Base-by-base conservation (phyloP, 1,284 basidiomycete genomes). In the Ustilago tritici region DNA sequence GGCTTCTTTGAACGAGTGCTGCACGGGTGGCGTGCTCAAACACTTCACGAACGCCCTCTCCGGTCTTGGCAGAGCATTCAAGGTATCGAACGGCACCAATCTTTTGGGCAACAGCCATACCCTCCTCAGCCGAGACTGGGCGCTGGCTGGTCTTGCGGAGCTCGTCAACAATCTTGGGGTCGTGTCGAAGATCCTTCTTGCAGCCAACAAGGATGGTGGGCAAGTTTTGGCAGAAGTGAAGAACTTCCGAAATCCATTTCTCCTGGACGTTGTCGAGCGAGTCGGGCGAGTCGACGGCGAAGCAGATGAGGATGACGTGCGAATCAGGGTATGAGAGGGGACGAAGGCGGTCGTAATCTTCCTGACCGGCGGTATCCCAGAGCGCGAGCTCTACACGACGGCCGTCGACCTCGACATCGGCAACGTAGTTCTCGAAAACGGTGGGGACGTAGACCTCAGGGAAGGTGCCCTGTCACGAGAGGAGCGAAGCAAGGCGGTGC, bases 301-400 rank as follows among this genome's bases (percentile, higher is more conserved):
- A 96, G 87, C 94, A 95, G 87, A 96, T 95, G 70, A 96, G 90
- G 87, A 95, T 94, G 85, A 95, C 94, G 86, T 95, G 92, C 28
- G 93, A 93, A 88, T 95, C 94, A 46, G 93, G 94, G 88, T 95
- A 95, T 71, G 91, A 92, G 78, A 95, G 90, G 5, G 85, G 85
- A 43, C 84, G 83, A 28, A 85, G 80, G 56, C 88, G 88, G 86
- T 89, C 89, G 83, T 89, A 89, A 80, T 90, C 89, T 83, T 95
- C 94, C 87, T 95, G 94, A 65, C 94, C 94, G 32, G 94, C 94
- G 69, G 94, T 96, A 92, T 96, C 94, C 94, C 94, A 95, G 76
- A 96, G 89, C 35, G 94, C 94, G 77, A 96, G 89, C 87, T 96
- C 94, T 80, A 96, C 93, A 87, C 93, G 92, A 88, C 94, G 95